Base-by-base conservation (phyloP, 2,329 filamentous ascomycete genomes). In the Xylariaceae sp. region DNA sequence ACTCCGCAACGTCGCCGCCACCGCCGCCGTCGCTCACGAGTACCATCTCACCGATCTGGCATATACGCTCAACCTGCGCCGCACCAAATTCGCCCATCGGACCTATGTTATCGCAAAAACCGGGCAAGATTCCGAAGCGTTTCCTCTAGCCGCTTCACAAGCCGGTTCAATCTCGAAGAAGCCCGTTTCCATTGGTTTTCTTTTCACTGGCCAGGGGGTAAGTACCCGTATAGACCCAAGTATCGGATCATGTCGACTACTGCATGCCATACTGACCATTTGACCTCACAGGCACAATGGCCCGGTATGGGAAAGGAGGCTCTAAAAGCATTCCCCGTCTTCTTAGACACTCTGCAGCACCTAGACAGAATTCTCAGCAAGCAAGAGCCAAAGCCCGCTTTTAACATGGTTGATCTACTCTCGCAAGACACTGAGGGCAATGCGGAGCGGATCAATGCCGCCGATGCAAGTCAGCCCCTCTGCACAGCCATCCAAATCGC, bases 401-500 rank as follows among this genome's bases (percentile, higher is more conserved):
- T 59, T 46, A 55, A 45, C 5, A 45, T 62, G 21, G 13, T 32
- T 1, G 49, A 54, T 13, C 34, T 58, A 9, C 53, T 56, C 21
- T 16, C 51, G 16, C 19, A 26, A 5, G 16, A 45, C 16, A 26
- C 44, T 5, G 59, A 42, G 37, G 48, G 10, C 37, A 48, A 30
- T 12, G 55, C 12, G 9, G 36, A 22, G n/a, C 53, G 45, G 8
- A 53, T 64, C 10, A 52, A 55, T 6, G 58, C 65, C 34, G 58
- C 63, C 3, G 61, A 65, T n/a, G 29, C 62, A 32, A 56, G 63
- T 15, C 66, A 68, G 49, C 64, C 68, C 4, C 71, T 75, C 47
- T 74, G 74, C 66, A 78, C 77, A 58, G 75, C 71, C 16, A 60
- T 76, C 51, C 73, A 79, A 56, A 63, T 74, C 32, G 65, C 66